phyloP scores from a whole-genome alignment of 78 protist species.

The Capsaspora owczarzaki region DNA sequence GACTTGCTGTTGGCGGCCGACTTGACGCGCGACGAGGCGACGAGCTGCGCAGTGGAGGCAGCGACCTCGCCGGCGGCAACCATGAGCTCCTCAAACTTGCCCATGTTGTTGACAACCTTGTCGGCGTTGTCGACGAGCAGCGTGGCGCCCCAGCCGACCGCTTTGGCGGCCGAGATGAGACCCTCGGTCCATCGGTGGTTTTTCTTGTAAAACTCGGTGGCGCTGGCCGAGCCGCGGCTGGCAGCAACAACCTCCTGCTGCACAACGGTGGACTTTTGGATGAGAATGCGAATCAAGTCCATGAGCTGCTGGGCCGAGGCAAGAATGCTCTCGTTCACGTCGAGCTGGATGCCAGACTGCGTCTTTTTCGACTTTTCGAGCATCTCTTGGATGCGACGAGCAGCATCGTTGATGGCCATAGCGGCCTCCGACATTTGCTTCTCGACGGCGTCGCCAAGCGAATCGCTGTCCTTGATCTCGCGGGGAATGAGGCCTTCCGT shows the following conservation, averaged over 20 bases:
- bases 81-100: conserved; percentile 18
- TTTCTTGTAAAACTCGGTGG: conserved; percentile 18
- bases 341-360: not conserved
- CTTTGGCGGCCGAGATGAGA: conserved; percentile 24
- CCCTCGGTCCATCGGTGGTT: conserved; percentile 40
- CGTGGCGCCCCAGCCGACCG: conserved; percentile 5
- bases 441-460: not conserved
- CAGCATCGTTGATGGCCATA: not conserved
- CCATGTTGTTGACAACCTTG: not conserved
- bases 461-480: not conserved
- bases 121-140: conserved; percentile 24
- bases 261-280: not conserved
- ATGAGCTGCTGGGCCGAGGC: not conserved
- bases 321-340: not conserved
- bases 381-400: not conserved
- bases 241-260: conserved; percentile 14
- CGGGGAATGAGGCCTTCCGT: not conserved
- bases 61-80: conserved; percentile 25
- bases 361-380: not conserved
- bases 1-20: not conserved
- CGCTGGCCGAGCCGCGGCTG: conserved; percentile 14
- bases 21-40: conserved; percentile 20
- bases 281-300: not conserved
- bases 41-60: conserved; percentile 29
- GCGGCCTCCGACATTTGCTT: not conserved